Evolutionary conservation across 2,329 filamentous ascomycete genomes (phyloP).

Genomic region (Lasiodiplodia sp.): DNA sequence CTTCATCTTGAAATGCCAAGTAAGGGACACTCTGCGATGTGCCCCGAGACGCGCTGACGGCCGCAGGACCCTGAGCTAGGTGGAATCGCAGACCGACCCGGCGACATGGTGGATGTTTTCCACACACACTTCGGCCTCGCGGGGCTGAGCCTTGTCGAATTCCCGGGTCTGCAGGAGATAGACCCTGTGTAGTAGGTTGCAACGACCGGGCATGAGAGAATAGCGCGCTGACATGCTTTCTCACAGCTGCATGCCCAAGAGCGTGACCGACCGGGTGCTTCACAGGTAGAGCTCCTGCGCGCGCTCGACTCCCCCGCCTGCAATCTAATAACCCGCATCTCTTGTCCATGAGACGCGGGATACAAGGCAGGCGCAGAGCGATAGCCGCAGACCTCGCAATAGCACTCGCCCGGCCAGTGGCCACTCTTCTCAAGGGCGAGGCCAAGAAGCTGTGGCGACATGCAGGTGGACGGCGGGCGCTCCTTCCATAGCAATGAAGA

Average conservation of each 20-base stretch:
- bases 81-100: constrained; percentile 88
- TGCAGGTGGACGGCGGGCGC: neutral
- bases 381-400: neutral
- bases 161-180: constrained; percentile 77
- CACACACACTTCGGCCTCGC: constrained; percentile 91
- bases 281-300: constrained; percentile 32
- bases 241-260: constrained; percentile 49
- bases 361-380: constrained; percentile 58
- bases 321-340: constrained; percentile 73
- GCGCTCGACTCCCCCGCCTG: constrained; percentile 56
- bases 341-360: constrained; percentile 64
- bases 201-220: too few species aligned
- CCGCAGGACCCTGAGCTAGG: constrained; percentile 74
- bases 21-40: constrained; percentile 47
- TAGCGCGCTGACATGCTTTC: constrained; percentile 24
- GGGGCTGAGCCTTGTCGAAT: constrained; percentile 83
- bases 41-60: constrained; percentile 38
- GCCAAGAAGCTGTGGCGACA: constrained; percentile 1
- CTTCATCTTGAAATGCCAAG: constrained; percentile 87
- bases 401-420: neutral
- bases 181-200: constrained; percentile 81
- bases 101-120: constrained; percentile 96
- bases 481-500: constrained; percentile 18
- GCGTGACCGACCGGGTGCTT: constrained; percentile 46
- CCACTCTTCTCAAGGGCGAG: neutral